Base-by-base conservation (phyloP, 1,284 basidiomycete species). In the Earliella scabrosa region DNA sequence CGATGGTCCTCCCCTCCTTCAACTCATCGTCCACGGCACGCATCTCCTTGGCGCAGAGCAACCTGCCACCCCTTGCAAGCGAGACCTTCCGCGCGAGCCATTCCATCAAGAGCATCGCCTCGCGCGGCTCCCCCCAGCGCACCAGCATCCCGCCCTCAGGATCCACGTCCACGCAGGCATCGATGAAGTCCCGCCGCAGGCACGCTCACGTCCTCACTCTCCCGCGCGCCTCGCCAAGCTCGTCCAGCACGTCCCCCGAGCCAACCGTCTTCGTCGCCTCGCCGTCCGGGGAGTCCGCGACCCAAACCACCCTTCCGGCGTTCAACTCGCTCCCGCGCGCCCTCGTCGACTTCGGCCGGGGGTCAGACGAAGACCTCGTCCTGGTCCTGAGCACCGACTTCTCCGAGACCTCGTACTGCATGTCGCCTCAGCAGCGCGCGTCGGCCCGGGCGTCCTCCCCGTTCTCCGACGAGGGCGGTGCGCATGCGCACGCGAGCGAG, bases 1-100 rank as follows among this genome's bases (percentile, higher is more conserved):
- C 59, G 20, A 57, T 60, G 54, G 43, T 63, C 26, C 61, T 63
- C 13, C 59, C 63, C 2, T 5, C 43, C 16, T 13, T 39, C 6
- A 18, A 21, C 23, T 61, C 50, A 2, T 26, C 31, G 24, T 56
- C 51, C 7, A 48, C 56, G 10, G 38, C 52, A 23, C 55, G 43
- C 35, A 13, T 48, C 10, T 35, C 50, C 14, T 31, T 35, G 5
- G 20, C 35, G 5, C 58, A 7, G 18, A 58, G 54, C 32, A 52
- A 63, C 26, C 61, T 68, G 1, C 60, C 65, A 2, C 67, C 67
- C 3, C 64, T 68, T n/a, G 67, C 68, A 3, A 68, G 65, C 48
- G 59, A 66, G 29, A 60, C 61, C 16, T 68, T 69, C 61, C 63
- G 63, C 21, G 61, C 55, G 20, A 64, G 58, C 52, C 49, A 66